phyloP scores from a whole-genome alignment of 2,329 filamentous ascomycete species.

The Diplocarpon rosae region DNA sequence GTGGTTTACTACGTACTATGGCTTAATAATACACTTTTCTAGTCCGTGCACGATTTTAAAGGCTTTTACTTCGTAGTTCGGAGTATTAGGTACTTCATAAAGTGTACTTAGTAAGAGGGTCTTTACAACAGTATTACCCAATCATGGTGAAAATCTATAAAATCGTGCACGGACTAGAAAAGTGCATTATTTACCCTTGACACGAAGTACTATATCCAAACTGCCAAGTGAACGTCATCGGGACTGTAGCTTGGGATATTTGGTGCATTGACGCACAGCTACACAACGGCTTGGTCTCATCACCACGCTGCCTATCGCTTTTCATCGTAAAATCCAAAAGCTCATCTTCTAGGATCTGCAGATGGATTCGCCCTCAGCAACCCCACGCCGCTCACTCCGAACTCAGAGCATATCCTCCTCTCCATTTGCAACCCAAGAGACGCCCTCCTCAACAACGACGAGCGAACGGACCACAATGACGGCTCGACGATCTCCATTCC shows the following conservation, averaged over 20 bases:
- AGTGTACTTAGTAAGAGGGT: too few relatives aligned
- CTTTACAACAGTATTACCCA: too few relatives aligned
- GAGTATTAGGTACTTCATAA: too few relatives aligned
- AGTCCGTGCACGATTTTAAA: too few relatives aligned
- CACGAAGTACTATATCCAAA: too few relatives aligned
- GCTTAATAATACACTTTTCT: too few relatives aligned
- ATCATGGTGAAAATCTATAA: too few relatives aligned
- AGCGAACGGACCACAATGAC: conserved; percentile 7
- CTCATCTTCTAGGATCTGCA: conserved; percentile 19
- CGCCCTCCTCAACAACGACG: not conserved
- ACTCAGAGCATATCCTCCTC: conserved; percentile 18
- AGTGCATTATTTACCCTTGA: too few relatives aligned
- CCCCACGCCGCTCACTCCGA: conserved; percentile 22
- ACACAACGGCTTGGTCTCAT: conserved; percentile 14
- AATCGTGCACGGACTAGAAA: too few relatives aligned
- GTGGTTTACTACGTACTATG: too few relatives aligned
- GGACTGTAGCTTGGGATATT: too few relatives aligned
- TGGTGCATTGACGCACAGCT: not conserved
- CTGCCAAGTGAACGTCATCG: conserved; percentile 11
- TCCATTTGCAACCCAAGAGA: conserved; percentile 2
- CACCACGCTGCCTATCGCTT: conserved; percentile 9
- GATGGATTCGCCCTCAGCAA: conserved; percentile 23
- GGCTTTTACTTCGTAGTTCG: too few relatives aligned
- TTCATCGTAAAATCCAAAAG: not conserved
- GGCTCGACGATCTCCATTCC: conserved; percentile 38